Conservation (phyloP, 2,329 filamentous ascomycete species). For the Sclerotinia nivalis region DNA sequence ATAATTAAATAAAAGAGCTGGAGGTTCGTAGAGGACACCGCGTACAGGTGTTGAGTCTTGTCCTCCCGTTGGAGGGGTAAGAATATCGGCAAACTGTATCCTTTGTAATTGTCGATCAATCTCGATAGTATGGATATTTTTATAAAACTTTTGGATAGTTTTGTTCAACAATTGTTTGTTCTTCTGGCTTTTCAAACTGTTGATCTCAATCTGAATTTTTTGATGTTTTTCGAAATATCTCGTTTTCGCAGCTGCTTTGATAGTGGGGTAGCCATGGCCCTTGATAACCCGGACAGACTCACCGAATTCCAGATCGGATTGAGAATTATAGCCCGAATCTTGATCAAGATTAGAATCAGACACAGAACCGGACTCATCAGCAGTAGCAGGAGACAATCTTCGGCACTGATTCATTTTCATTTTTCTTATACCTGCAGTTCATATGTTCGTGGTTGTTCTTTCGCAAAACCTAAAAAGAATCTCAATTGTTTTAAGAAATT, state of each 20-base stretch:
- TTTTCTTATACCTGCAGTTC: slow-evolving; percentile 19
- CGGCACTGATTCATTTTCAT: slow-evolving; percentile 7
- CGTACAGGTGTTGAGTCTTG: too few species aligned
- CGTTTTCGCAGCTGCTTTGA: neutral
- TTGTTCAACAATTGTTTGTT: neutral
- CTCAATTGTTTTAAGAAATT: too few species aligned
- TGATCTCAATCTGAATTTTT: neutral
- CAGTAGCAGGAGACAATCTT: neutral
- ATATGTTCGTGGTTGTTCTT: slow-evolving; percentile 11
- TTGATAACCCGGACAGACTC: neutral
- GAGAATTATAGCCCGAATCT: slow-evolving; percentile 17
- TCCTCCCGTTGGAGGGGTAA: neutral
- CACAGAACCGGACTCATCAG: neutral
- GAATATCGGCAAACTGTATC: neutral
- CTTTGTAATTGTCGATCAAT: neutral
- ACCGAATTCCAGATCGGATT: slow-evolving; percentile 21
- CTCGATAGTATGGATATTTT: neutral
- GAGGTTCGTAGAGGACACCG: too few species aligned
- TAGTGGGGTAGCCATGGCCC: neutral
- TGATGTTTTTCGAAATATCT: neutral
- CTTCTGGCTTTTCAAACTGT: neutral
- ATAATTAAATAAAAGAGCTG: too few species aligned
- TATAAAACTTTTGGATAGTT: neutral
- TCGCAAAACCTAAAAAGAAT: too few species aligned
- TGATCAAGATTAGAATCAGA: neutral